Evolutionary conservation across 768 basidiomycete genomes (phyloP).

Genomic region (Suillus fuscotomentosus): DNA sequence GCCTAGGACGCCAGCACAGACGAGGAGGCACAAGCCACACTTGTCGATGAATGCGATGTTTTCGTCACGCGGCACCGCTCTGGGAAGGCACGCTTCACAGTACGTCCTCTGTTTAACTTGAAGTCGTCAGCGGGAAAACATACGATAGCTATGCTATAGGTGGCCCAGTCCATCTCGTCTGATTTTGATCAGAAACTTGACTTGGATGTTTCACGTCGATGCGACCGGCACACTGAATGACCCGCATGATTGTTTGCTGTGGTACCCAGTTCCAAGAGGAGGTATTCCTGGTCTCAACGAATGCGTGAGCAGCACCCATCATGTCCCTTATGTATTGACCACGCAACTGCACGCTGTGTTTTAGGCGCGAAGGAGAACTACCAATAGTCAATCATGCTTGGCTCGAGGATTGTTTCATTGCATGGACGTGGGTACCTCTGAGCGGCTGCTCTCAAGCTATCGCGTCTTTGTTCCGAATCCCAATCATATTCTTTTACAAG

Average conservation of each 20-base stretch:
- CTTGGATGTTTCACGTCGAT: too few species aligned
- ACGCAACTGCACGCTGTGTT: too few species aligned
- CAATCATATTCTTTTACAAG: too few species aligned
- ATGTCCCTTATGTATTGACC: too few species aligned
- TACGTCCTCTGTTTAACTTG: conserved; percentile 26
- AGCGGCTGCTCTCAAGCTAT: background rate
- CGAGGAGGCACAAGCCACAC: conserved; percentile 30
- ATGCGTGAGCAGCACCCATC: conserved; percentile 49
- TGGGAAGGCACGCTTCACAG: conserved; percentile 70
- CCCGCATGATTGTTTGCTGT: conserved; percentile 75
- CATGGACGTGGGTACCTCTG: conserved; percentile 51
- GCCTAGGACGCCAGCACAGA: conserved; percentile 25
- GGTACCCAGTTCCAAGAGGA: conserved; percentile 75
- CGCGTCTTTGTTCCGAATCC: background rate
- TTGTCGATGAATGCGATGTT: conserved; percentile 58
- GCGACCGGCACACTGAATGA: conserved; percentile 55
- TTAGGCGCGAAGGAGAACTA: conserved; percentile 24
- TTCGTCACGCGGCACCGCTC: conserved; percentile 66
- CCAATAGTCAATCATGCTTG: conserved; percentile 87
- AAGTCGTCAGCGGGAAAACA: too few species aligned
- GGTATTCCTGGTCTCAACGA: conserved; percentile 56
- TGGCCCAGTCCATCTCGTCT: too few species aligned
- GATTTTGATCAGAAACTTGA: too few species aligned
- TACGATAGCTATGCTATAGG: too few species aligned
- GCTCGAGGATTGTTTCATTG: conserved; percentile 86